phyloP scores from a whole-genome alignment of 139 green algal species.

The Coelastrella sp. region DNA sequence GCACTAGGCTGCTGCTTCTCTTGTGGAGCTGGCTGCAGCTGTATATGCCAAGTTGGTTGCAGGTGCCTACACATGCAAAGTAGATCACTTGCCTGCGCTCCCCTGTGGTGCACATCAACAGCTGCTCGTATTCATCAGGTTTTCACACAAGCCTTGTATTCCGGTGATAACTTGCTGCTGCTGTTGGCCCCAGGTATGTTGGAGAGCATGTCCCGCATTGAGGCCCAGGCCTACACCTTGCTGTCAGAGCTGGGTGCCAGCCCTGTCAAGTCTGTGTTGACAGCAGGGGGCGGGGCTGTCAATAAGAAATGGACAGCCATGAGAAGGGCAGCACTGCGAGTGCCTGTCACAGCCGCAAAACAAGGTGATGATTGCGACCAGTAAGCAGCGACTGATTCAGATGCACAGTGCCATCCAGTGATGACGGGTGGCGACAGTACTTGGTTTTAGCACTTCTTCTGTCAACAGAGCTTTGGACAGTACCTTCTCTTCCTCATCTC shows the following conservation, averaged over 20 bases:
- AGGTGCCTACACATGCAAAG: no score
- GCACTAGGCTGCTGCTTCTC: background rate
- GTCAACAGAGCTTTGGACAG: no score
- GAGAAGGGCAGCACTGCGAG: slow-evolving; percentile 69
- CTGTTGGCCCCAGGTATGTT: slow-evolving; percentile 73
- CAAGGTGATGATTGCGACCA: slow-evolving; percentile 53
- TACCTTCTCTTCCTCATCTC: no score
- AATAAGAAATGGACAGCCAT: slow-evolving; percentile 87
- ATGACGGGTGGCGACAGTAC: no score
- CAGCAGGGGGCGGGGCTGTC: slow-evolving; percentile 82
- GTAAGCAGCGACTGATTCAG: background rate
- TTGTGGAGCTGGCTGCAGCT: no score
- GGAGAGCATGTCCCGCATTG: slow-evolving; percentile 86
- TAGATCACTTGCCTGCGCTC: no score
- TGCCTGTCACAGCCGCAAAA: slow-evolving; percentile 71
- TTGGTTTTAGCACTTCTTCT: no score
- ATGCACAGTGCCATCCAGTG: background rate
- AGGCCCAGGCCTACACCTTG: slow-evolving; percentile 77
- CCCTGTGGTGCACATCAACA: no score
- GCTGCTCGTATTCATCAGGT: no score
- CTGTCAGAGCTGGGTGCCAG: slow-evolving; percentile 78
- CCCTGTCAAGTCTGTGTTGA: slow-evolving; percentile 69
- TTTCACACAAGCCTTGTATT: background rate
- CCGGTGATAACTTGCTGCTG: background rate
- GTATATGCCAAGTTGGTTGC: no score